phyloP scores from a whole-genome alignment of 495 filamentous ascomycete genomes.

The Massariosphaeria phaeospora region DNA sequence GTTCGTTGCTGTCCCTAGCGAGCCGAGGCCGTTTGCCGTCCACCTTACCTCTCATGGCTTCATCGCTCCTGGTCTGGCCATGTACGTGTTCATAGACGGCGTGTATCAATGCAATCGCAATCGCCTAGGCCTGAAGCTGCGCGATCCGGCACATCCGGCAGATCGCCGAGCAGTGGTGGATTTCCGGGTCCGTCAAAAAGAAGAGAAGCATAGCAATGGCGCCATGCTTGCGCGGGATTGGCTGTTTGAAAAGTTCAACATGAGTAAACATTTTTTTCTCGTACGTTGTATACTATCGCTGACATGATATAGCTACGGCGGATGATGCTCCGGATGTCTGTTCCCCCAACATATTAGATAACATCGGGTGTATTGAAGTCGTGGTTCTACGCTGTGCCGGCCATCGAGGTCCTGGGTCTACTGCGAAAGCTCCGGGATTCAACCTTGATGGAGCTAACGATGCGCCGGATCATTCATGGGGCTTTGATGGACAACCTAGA shows the following conservation, averaged over 20 bases:
- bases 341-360: slow-evolving; percentile 36
- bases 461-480: slow-evolving; percentile 3
- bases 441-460: slow-evolving; percentile 11
- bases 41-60: slow-evolving; percentile 42
- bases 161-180: slow-evolving; percentile 35
- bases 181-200: slow-evolving; percentile 46
- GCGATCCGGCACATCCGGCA: slow-evolving; percentile 5
- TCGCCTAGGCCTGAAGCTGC: slow-evolving; percentile 35
- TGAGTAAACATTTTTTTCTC: slow-evolving; percentile 32
- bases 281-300: neutral
- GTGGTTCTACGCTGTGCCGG: slow-evolving; percentile 43
- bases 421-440: neutral
- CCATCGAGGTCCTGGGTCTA: neutral
- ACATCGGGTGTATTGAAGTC: slow-evolving; percentile 49
- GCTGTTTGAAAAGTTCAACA: slow-evolving; percentile 44
- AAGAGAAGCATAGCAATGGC: slow-evolving; percentile 40
- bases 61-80: slow-evolving; percentile 46
- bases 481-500: slow-evolving; percentile 4
- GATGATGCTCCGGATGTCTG: slow-evolving; percentile 30
- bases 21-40: slow-evolving; percentile 40
- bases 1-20: slow-evolving; percentile 43
- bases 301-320: slow-evolving; percentile 10
- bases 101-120: slow-evolving; percentile 50
- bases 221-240: slow-evolving; percentile 43
- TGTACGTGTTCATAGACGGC: slow-evolving; percentile 50